These are phyloP conservation scores for Pseudohalonectria lignicola DNA, from an alignment of 2,329 filamentous ascomycete species.

Conservation along the genomic window DNA sequence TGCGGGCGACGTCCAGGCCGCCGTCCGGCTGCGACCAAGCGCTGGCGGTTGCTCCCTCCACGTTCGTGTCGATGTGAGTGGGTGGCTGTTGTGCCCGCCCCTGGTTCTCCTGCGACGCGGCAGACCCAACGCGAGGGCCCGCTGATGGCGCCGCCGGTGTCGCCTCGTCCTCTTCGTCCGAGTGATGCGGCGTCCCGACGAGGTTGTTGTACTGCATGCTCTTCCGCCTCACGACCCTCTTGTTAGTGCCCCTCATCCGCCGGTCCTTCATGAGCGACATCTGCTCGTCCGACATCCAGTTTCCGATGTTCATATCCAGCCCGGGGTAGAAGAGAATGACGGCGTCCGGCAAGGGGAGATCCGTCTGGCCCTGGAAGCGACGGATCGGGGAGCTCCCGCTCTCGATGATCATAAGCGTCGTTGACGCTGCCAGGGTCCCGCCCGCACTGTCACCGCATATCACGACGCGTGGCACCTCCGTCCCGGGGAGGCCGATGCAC, in stretches of 20 bases:
- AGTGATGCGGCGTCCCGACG: constrained; percentile 72
- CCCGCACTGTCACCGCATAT: constrained; percentile 74
- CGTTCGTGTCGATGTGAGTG: not conserved
- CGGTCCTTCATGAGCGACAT: constrained; percentile 88
- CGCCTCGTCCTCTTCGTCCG: constrained; percentile 57
- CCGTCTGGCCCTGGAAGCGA: constrained; percentile 41
- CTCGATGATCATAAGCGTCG: constrained; percentile 84
- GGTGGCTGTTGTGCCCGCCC: not conserved
- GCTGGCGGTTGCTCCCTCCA: constrained; percentile 11
- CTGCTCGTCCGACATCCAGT: constrained; percentile 98
- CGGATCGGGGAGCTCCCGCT: constrained; percentile 47
- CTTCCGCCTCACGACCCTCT: constrained; percentile 69
- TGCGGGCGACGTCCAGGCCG: constrained; percentile 18
- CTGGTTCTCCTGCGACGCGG: not conserved
- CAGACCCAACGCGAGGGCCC: too few relatives aligned
- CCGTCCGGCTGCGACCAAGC: too few relatives aligned
- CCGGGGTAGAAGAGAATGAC: constrained; percentile 81
- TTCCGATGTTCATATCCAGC: constrained; percentile 93
- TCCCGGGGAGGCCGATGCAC: constrained; percentile 64
- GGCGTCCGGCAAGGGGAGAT: constrained; percentile 66
- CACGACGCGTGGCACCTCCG: constrained; percentile 54
- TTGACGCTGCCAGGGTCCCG: constrained; percentile 68
- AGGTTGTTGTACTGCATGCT: constrained; percentile 79
- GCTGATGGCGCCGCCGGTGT: constrained; percentile 16
- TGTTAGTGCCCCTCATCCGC: constrained; percentile 65